Percentiles rank a stretch among this genome's conserved stretches.
phyloP scores from a whole-genome alignment of 1,284 basidiomycete genomes.

The Psilocybe mexicana region DNA sequence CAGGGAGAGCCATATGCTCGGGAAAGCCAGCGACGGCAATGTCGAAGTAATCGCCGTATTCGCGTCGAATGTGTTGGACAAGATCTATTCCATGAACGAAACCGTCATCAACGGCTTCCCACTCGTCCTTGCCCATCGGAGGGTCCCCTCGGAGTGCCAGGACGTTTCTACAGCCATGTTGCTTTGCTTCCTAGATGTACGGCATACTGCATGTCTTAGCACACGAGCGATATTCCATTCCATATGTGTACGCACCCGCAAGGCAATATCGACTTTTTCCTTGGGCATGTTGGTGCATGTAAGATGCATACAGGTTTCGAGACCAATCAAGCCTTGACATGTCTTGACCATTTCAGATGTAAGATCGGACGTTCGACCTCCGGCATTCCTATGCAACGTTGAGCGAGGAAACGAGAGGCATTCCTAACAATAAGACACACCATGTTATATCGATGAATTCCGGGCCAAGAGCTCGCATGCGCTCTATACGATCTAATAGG shows the following conservation, averaged over 20 bases:
- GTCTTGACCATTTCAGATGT: conserved; percentile 97
- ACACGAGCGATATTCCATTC: conserved; percentile 14
- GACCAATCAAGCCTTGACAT: conserved; percentile 87
- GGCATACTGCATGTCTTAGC: neutral
- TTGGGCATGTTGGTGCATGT: conserved; percentile 98
- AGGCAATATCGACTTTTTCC: conserved; percentile 90
- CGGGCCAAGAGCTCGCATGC: conserved; percentile 94
- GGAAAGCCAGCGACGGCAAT: conserved; percentile 92
- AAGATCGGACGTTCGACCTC: conserved; percentile 90
- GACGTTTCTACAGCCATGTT: conserved; percentile 91
- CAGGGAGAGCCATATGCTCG: conserved; percentile 65
- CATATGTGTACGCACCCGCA: conserved; percentile 58
- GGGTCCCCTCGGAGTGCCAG: conserved; percentile 96
- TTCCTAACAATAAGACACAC: conserved; percentile 40
- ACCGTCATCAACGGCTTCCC: conserved; percentile 88
- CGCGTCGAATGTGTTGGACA: conserved; percentile 79
- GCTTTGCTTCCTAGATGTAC: conserved; percentile 80
- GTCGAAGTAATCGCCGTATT: conserved; percentile 91
- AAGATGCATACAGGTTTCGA: conserved; percentile 98
- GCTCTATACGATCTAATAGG: conserved; percentile 93
- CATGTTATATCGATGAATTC: conserved; percentile 99
- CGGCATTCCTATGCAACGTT: conserved; percentile 76
- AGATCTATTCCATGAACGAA: conserved; percentile 92
- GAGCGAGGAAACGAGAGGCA: neutral
- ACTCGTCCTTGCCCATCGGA: conserved; percentile 83